Evolutionary conservation across 805 yeast genomes (phyloP), one percentile per base, ranked within the genome.

Genomic region (Ogataea thermomethanolica): DNA sequence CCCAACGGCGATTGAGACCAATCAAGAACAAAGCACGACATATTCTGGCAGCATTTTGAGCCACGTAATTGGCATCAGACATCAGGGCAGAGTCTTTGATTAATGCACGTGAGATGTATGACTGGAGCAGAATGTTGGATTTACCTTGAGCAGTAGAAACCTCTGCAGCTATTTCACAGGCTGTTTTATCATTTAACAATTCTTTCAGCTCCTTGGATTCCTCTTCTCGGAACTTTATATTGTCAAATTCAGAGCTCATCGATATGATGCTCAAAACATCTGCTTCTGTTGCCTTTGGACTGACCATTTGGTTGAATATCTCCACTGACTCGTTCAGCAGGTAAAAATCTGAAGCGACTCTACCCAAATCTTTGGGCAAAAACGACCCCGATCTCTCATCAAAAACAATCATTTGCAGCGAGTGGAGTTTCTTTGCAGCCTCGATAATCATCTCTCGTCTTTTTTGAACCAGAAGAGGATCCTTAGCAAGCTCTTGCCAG

Each of bases 341-440:
- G 56, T 93, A 93, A 58, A 90, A 93, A 49, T 93, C 99, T 2
- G 96, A 87, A 0, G 99, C 95, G 30, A 91, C 79, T 55, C 99
- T 74, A 6, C 99, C 99, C 35, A 88, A 66, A 62, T 93, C 98
- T 48, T 91, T 93, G 1, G 96, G 67, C 20, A 80, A 75, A 43
- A 93, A 79, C 2, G 90, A 77, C 37, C 84, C 83, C 0, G 95
- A 78, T 25, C 79, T 68, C 45, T 90, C 96, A 54, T 93, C 97
- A 59, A 79, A 91, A 0, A 90, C 82, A 51, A 93, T 84, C 98
- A 93, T 93, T 56, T 93, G 98, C 4, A 90, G 69, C 5, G 78
- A 65, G 49, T 91, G 95, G n/a, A 93, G 70, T 43, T 85, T 70
- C 51, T 87, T 70, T 0, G 96, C 98, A 0, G 97, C 95, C 0